A percentile compares a stretch with the other conserved stretches of the same genome.
These are phyloP conservation scores for Elsinoe ampelina DNA, from an alignment of 2,329 filamentous ascomycete genomes.

Conservation along the genomic window DNA sequence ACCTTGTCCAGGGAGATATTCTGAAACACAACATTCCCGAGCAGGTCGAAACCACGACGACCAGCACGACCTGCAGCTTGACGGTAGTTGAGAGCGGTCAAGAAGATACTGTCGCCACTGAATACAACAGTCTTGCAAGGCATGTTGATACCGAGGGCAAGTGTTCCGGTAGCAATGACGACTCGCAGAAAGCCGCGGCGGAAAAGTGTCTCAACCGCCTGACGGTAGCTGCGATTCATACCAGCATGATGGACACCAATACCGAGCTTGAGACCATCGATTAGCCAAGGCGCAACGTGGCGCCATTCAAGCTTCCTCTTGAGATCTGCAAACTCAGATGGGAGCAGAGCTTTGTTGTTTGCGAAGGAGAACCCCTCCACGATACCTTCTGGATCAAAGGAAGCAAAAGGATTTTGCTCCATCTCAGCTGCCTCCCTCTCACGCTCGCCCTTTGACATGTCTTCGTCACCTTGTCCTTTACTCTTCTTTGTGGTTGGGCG, in stretches of 20 bases:
- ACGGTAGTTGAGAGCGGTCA: constrained; percentile 67
- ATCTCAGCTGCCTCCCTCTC: constrained; percentile 47
- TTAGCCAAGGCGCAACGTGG: constrained; percentile 43
- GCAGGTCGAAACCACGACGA: constrained; percentile 68
- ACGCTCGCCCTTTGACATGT: constrained; percentile 47
- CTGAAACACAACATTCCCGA: constrained; percentile 75
- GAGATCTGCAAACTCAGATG: constrained; percentile 50
- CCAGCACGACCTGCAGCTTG: constrained; percentile 71
- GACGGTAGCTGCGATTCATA: constrained; percentile 68
- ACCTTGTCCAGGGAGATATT: constrained; percentile 52
- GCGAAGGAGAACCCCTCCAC: constrained; percentile 58
- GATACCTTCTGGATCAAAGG: constrained; percentile 58
- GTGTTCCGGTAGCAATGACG: constrained; percentile 65
- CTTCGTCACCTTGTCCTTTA: constrained; percentile 39
- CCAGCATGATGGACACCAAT: constrained; percentile 71
- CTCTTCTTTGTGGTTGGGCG: constrained; percentile 34
- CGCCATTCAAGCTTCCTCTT: constrained; percentile 44
- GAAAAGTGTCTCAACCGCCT: constrained; percentile 64
- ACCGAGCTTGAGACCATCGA: constrained; percentile 55
- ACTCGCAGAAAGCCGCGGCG: constrained; percentile 61
- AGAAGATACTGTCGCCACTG: constrained; percentile 59
- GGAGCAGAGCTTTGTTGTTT: constrained; percentile 49
- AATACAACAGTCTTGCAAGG: constrained; percentile 77
- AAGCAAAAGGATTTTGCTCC: constrained; percentile 50
- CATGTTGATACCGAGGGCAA: constrained; percentile 74